These are phyloP conservation scores for Ceratocystis alfenasii DNA, from an alignment of 2,329 filamentous ascomycete species.

Conservation along the genomic window DNA sequence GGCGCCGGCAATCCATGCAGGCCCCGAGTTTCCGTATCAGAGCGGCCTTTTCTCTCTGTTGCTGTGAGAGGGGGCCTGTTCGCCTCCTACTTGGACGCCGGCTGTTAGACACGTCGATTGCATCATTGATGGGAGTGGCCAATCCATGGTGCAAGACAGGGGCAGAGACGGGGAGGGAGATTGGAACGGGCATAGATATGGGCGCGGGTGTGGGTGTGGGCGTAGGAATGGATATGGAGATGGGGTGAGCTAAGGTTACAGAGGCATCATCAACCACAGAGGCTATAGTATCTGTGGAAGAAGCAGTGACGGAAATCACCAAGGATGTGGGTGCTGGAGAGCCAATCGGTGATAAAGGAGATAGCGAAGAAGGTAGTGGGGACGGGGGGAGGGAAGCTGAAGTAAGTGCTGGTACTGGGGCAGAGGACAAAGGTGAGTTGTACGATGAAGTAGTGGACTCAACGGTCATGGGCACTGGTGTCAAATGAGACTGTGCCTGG, in stretches of 20 bases:
- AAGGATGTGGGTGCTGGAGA: not conserved
- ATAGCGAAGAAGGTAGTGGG: not conserved
- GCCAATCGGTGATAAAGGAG: not conserved
- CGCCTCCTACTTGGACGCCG: slow-evolving; percentile 46
- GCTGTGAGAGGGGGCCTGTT: slow-evolving; percentile 46
- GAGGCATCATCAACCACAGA: not conserved
- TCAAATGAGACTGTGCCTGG: not conserved
- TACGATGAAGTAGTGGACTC: slow-evolving; percentile 42
- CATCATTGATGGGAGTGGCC: slow-evolving; percentile 39
- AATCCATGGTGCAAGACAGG: slow-evolving; percentile 34
- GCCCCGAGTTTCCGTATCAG: slow-evolving; percentile 49
- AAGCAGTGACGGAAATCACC: not conserved
- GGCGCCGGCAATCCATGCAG: slow-evolving; percentile 43
- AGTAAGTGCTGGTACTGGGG: slow-evolving; percentile 24
- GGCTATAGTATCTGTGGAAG: not conserved
- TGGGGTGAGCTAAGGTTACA: not conserved
- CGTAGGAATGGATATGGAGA: not conserved
- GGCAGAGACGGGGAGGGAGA: slow-evolving; percentile 37
- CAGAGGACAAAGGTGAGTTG: slow-evolving; percentile 29
- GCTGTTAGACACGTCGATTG: slow-evolving; percentile 40
- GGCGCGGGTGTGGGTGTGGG: not conserved
- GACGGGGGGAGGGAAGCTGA: slow-evolving; percentile 21
- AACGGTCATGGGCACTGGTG: slow-evolving; percentile 20
- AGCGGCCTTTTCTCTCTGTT: slow-evolving; percentile 47
- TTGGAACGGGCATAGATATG: slow-evolving; percentile 24